Base-by-base conservation (phyloP, 768 basidiomycete species). In the Gelatoporia subvermispora region DNA sequence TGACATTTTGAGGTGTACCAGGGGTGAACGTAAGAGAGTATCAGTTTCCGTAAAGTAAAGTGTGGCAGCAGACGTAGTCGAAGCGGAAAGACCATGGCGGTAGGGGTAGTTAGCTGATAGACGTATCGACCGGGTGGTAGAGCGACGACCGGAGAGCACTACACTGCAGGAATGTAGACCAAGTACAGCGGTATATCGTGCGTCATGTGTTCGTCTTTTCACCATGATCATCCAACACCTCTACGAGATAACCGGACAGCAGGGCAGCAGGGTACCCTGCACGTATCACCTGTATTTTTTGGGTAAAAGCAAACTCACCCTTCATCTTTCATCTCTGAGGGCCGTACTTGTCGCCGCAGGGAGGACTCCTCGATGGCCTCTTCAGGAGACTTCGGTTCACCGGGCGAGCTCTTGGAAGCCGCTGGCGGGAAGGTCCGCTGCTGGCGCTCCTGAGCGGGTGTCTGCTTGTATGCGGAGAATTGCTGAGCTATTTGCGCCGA, bases 291-390 rank as follows among this genome's bases (percentile, higher is more conserved):
- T 49, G 52, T 44, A 23, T 43, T 47, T 46, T 46, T 40, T 48
- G 43, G 41, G 41, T 43, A 50, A 50, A 47, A 40, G 8, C 35
- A 35, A 22, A 54, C 92, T 89, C 79, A 95, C 93, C 93, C 93
- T 88, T 93, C 93, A 59, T 95, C 93, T 66, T 91, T 91, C 89
- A 91, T 92, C 67, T 94, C 92, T 10, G 84, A 84, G 18, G 88
- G 88, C 22, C 88, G 76, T 24, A 91, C 69, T 7, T 51, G 43
- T 37, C 57, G 38, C 9, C 45, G 77, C 77, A 43, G 85, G 76
- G 5, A 47, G 23, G 41, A 35, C n/a, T 17, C 50, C 71, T 70
- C 15, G 68, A 64, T 17, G 60, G 35, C 62, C 52, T 42, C 59
- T 56, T 44, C 67, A 51, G 59, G 67, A 52, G 45, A 54, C 41